phyloP scores from a whole-genome alignment of 108 stramenopile species.

The Pseudonitzschia pungens region DNA sequence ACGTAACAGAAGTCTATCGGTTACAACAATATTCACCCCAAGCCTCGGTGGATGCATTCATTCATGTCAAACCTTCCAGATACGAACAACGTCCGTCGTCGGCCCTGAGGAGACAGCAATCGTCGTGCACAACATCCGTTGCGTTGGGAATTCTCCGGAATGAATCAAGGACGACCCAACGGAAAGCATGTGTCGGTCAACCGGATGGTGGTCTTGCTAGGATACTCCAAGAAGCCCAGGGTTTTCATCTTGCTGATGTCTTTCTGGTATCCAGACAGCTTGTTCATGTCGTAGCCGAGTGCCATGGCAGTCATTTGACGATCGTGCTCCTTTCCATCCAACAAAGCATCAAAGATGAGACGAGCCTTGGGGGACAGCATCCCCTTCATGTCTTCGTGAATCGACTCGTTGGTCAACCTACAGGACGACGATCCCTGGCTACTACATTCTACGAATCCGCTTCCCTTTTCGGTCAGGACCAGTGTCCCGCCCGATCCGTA shows the following conservation, averaged over 20 bases:
- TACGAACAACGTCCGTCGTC: too few relatives aligned
- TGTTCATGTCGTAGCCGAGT: conserved; percentile 8
- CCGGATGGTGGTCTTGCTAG: background rate
- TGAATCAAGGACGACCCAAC: background rate
- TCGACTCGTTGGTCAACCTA: conserved; percentile 15
- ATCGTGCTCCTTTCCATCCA: conserved; percentile 19
- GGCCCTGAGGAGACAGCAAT: too few relatives aligned
- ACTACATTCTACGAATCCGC: background rate
- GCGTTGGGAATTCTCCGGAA: too few relatives aligned
- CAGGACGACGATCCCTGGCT: background rate
- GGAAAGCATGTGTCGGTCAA: conserved; percentile 18
- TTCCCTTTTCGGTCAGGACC: conserved; percentile 10
- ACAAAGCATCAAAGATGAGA: conserved; percentile 16
- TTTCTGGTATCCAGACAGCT: conserved; percentile 13
- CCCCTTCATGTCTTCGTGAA: conserved; percentile 15
- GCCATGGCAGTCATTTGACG: background rate
- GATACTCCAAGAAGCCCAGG: conserved; percentile 16
- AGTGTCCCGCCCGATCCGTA: background rate
- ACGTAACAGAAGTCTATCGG: too few relatives aligned
- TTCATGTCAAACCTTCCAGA: too few relatives aligned
- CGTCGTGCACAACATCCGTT: too few relatives aligned
- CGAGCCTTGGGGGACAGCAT: conserved; percentile 10
- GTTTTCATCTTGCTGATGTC: conserved; percentile 21
- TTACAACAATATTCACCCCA: too few relatives aligned
- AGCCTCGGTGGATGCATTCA: too few relatives aligned